phyloP scores from a whole-genome alignment of 345 rosid species.

The Arabidopsis suecica region DNA sequence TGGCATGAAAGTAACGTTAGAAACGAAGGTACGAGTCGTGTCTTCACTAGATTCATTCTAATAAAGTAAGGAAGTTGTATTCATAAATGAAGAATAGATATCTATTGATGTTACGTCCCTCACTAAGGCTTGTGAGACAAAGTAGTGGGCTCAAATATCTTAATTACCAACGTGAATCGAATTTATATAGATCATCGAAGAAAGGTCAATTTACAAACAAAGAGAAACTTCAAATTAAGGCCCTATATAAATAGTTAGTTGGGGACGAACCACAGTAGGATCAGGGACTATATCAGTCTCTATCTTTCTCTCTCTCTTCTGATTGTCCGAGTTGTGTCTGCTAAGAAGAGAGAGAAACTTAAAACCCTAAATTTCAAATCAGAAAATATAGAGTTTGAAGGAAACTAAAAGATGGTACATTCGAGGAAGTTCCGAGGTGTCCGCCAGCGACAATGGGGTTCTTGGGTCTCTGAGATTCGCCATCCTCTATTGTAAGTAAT shows the following conservation, averaged over 20 bases:
- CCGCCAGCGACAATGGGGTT: constrained; percentile 92
- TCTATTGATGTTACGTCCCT: constrained; percentile 19
- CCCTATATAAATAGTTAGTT: constrained; percentile 31
- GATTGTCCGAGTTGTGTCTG: neutral
- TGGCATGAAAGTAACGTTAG: constrained; percentile 26
- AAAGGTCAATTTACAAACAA: constrained; percentile 25
- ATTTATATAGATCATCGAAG: constrained; percentile 30
- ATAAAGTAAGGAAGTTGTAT: constrained; percentile 38
- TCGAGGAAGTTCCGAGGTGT: constrained; percentile 82
- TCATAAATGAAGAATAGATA: constrained; percentile 34
- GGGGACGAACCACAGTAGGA: constrained; percentile 22
- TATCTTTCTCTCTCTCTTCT: constrained; percentile 17
- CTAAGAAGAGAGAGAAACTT: constrained; percentile 26
- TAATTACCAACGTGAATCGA: constrained; percentile 11
- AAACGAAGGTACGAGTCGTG: constrained; percentile 28
- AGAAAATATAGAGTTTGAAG: neutral
- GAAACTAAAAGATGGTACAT: constrained; percentile 54
- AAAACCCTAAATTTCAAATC: neutral
- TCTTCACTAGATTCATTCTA: constrained; percentile 20
- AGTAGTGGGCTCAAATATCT: constrained; percentile 25
- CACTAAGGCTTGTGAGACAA: constrained; percentile 8
- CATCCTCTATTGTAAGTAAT: constrained; percentile 70
- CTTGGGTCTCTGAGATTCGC: constrained; percentile 90
- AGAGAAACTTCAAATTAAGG: neutral
- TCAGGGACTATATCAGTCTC: constrained; percentile 9